Base-by-base conservation (phyloP, 1,284 basidiomycete species). In the Schizophyllum commune region DNA sequence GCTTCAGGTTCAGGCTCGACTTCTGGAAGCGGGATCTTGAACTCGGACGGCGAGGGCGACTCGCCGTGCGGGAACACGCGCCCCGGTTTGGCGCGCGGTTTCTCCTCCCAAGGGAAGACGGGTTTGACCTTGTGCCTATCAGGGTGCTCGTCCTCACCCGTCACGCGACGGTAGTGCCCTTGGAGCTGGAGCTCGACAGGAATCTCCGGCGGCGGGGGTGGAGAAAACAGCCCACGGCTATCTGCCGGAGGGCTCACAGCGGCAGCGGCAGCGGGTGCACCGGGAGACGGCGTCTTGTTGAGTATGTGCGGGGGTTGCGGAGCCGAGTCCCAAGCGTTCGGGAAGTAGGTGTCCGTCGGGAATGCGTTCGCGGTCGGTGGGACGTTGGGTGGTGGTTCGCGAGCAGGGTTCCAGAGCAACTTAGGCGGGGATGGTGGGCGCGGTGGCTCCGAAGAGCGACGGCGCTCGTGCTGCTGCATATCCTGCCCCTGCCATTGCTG, bases 21-120 rank as follows among this genome's bases (percentile, higher is more conserved):
- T 70, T 68, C 57, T 70, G 70, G 56, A 67, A 68, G 39, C 62
- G 79, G 72, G 56, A 69, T 74, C 58, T 83, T 68, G 68, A 84
- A 83, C 59, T 76, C 69, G 6, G 75, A 69, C n/a, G 82, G 81
- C 2, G 81, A 82, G 4, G 86, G 84, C 9, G 80, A 76, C 60
- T 89, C 86, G 27, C 83, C 78, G 19, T 74, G 74, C n/a, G 93
- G 94, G 71, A 95, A 94, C 13, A 91, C 83, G 58, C 93, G 84
- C 17, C 81, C 79, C 7, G 92, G 86, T 61, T 79, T 69, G 54
- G 80, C 79, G 56, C 89, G 83, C 3, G 82, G 82, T 61, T 81
- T 82, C 61, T 84, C 81, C 72, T 98, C 96, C 96, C 96, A 98
- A 7, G 96, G 95, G 72, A 98, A 98, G n/a, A 97, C 79, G 22